Evolutionary conservation across 441 rosid genomes (phyloP), one percentile per base, ranked within the genome.

Genomic region (Corymbia calophylla): DNA sequence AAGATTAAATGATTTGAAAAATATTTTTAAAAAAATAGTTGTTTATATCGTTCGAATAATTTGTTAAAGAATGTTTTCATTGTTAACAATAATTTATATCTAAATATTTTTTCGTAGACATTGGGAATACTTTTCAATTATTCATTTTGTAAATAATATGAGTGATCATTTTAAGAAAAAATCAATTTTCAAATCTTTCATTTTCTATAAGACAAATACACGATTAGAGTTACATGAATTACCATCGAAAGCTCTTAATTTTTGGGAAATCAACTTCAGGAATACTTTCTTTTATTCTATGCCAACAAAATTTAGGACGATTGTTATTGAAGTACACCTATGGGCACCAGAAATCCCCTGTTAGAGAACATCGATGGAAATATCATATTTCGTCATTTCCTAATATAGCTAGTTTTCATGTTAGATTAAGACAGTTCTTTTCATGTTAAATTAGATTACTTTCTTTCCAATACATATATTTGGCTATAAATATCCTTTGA

Each of bases 11-110:
- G 6, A 62, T 7, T 62, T 0, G 0, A 6, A 62, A 29, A 6
- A 6, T 62, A 29, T 0, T 29, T 62, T 62, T 13, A 8, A 0
- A 29, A 29, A 29, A 62, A 29, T 1, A 62, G 15, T 62, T 7
- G 0, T 0, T 62, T 2, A 6, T 62, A 14, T 62, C 0, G 0
- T 3, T 62, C 0, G 18, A 13, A 62, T 62, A 29, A 29, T 62
- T 13, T 29, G 18, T 62, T 3, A 14, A 62, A 62, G 29, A 6
- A 13, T 62, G 13, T 62, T 62, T 29, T 62, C 32, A 29, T 29
- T 62, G 5, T 62, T 29, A 4, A 62, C 14, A 17, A 1, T 0
- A 62, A 29, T 62, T 62, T 62, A 31, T 29, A 14, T 62, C 18
- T 13, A 62, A 62, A 62, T 16, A 16, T 29, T 62, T 62, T 18